Evolutionary conservation across 805 yeast genomes (phyloP), one percentile per base, ranked within the genome.

Genomic region (Komagataella ulmi): DNA sequence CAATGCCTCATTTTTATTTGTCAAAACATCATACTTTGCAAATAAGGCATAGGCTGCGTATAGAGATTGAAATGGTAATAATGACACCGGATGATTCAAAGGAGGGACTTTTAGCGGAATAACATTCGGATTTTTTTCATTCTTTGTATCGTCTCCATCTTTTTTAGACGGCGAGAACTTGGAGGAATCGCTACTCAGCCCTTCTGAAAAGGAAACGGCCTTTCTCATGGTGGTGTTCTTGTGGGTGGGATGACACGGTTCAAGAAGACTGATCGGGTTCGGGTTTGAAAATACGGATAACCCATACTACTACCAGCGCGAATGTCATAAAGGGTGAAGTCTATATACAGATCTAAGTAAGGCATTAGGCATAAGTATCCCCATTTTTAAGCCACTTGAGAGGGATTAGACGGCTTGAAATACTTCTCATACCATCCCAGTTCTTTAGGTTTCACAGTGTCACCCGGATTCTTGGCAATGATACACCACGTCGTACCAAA

Each of bases 401-500:
- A 70, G 40, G 40, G 14, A 30, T 10, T 14, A 10, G 40, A 30
- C 14, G n/a, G 40, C 40, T 30, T 30, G 58, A 70, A 70, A 52
- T 76, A 78, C 56, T 76, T 77, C 53, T 78, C 80, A 44, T 71
- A 61, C 57, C 76, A 75, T 0, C 76, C 71, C 54, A 76, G 59
- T 55, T 77, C 83, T 30, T 69, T 73, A 24, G 64, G 60, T 48
- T 68, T 70, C 59, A 69, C 71, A 5, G 76, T 72, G 61, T 85
- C 91, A 51, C 81, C 84, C n/a, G 84, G 83, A 57, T 76, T 73
- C 67, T 86, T 86, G 46, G 88, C 85, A 6, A 85, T 80, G 57
- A 85, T 73, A 67, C 85, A 77, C 93, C 93, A 90, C 4, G 97
- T 88, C 1, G 98, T 86, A 18, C 98, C 98, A 55, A 93, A 75